phyloP scores from a whole-genome alignment of 2,329 filamentous ascomycete genomes.

The Colletotrichum brevisporum region DNA sequence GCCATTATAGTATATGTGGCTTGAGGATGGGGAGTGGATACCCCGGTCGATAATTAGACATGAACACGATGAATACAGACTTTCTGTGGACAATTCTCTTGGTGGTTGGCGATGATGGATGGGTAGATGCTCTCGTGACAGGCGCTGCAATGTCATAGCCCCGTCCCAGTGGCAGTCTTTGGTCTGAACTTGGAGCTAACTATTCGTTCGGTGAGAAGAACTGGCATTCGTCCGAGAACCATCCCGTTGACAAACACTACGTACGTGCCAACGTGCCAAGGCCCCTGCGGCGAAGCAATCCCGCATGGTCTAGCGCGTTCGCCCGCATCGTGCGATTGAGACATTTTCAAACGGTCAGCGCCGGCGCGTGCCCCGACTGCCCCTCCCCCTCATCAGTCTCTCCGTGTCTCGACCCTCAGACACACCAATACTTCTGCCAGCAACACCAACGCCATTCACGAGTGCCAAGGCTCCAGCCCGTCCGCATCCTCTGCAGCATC shows the following conservation, averaged over 20 bases:
- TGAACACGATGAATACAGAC: conserved; percentile 29
- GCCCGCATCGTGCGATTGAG: conserved; percentile 33
- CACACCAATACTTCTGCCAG: background rate
- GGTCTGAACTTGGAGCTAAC: background rate
- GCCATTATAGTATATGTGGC: conserved; percentile 29
- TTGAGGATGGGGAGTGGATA: conserved; percentile 28
- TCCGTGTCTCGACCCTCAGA: conserved; percentile 2
- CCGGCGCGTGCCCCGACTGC: background rate
- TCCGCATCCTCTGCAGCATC: background rate
- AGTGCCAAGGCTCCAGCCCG: conserved; percentile 21
- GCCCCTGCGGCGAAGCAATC: conserved; percentile 14
- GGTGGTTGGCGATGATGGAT: background rate
- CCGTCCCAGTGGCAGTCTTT: background rate
- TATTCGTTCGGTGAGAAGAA: conserved; percentile 4
- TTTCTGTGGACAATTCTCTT: background rate
- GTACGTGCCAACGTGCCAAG: conserved; percentile 3
- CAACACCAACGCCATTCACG: conserved; percentile 26
- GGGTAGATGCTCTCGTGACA: background rate
- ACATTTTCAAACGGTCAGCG: conserved; percentile 35
- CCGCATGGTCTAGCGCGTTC: conserved; percentile 29
- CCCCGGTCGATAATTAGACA: conserved; percentile 36
- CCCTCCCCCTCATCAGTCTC: conserved; percentile 12
- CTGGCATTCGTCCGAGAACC: background rate
- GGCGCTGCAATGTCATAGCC: background rate
- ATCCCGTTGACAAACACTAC: background rate